Conservation (phyloP, 2,329 filamentous ascomycete species). For the Calonectria pauciramosa region DNA sequence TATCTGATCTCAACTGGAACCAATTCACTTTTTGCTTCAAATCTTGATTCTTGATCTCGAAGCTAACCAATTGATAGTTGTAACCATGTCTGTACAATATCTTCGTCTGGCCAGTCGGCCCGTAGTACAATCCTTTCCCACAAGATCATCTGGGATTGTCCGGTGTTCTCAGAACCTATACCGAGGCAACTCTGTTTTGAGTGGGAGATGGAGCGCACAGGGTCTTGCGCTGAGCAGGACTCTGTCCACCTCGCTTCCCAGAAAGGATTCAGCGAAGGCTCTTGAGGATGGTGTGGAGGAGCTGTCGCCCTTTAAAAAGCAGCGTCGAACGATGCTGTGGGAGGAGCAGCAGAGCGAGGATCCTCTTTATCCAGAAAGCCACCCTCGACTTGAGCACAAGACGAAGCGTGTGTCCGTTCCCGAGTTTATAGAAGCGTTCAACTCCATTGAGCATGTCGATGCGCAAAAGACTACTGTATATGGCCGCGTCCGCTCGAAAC, state of each 20-base stretch:
- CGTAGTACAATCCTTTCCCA: constrained; percentile 35
- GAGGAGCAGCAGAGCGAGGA: constrained; percentile 51
- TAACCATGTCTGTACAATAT: constrained; percentile 55
- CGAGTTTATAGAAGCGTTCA: constrained; percentile 51
- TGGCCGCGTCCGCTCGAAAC: constrained; percentile 81
- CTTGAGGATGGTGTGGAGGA: constrained; percentile 39
- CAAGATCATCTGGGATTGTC: constrained; percentile 25
- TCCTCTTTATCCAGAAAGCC: constrained; percentile 52
- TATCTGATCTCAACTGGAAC: constrained; percentile 49
- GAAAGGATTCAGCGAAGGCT: constrained; percentile 27
- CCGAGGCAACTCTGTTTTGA: constrained; percentile 29
- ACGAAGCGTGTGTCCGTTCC: constrained; percentile 48
- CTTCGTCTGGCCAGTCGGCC: constrained; percentile 53
- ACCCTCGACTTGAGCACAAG: constrained; percentile 51
- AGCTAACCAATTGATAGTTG: constrained; percentile 45
- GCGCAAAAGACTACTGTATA: constrained; percentile 47
- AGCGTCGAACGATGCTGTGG: constrained; percentile 50
- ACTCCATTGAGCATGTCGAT: constrained; percentile 42
- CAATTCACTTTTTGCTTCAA: constrained; percentile 24
- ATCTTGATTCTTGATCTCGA: constrained; percentile 23
- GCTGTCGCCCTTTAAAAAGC: constrained; percentile 54
- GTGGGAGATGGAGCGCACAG: constrained; percentile 23
- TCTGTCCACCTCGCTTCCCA: constrained; percentile 38
- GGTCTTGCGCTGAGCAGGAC: constrained; percentile 30
- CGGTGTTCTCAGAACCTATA: constrained; percentile 27